Evolutionary conservation across 2,329 filamentous ascomycete species (phyloP).

Genomic region (Elsinoe australis): DNA sequence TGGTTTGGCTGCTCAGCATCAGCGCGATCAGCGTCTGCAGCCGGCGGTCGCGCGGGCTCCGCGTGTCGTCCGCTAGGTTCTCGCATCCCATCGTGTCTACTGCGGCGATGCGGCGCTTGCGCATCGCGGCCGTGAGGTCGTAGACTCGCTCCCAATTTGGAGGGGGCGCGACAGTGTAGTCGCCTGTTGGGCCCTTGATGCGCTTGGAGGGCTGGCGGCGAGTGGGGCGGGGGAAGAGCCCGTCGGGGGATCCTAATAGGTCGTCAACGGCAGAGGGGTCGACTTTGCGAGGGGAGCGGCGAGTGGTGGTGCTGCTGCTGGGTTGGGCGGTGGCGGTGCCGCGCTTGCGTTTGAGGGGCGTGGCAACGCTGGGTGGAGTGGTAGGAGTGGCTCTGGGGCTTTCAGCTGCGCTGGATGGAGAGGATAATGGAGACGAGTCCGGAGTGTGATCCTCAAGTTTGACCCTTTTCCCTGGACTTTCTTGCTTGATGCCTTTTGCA

Average conservation of each 20-base stretch:
- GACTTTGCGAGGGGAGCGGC: conserved; percentile 27
- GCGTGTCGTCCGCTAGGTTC: conserved; percentile 54
- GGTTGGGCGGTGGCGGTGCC: conserved; percentile 8
- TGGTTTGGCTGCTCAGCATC: conserved; percentile 89
- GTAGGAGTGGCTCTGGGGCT: conserved; percentile 11
- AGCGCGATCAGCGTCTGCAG: conserved; percentile 82
- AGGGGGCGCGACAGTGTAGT: conserved; percentile 45
- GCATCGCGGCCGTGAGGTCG: conserved; percentile 68
- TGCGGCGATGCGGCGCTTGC: conserved; percentile 61
- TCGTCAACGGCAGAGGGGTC: conserved; percentile 23
- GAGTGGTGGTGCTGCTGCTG: conserved; percentile 11
- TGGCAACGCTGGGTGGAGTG: conserved; percentile 23
- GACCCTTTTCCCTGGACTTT: not conserved
- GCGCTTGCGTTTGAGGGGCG: conserved; percentile 17
- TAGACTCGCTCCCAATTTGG: conserved; percentile 82
- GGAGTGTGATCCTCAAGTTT: conserved; percentile 9
- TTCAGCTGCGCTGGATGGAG: conserved; percentile 19
- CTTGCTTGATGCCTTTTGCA: not conserved
- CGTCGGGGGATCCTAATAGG: conserved; percentile 19
- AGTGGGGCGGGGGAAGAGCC: conserved; percentile 22
- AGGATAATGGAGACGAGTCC: conserved; percentile 15
- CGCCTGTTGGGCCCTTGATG: conserved; percentile 29
- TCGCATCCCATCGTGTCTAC: conserved; percentile 98
- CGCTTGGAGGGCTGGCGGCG: conserved; percentile 28
- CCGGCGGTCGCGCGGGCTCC: conserved; percentile 51